Percentiles rank a stretch among this genome's conserved stretches.
Conservation (phyloP, 202 grass and related monocot genomes). For the Tripidium arundinaceum region DNA sequence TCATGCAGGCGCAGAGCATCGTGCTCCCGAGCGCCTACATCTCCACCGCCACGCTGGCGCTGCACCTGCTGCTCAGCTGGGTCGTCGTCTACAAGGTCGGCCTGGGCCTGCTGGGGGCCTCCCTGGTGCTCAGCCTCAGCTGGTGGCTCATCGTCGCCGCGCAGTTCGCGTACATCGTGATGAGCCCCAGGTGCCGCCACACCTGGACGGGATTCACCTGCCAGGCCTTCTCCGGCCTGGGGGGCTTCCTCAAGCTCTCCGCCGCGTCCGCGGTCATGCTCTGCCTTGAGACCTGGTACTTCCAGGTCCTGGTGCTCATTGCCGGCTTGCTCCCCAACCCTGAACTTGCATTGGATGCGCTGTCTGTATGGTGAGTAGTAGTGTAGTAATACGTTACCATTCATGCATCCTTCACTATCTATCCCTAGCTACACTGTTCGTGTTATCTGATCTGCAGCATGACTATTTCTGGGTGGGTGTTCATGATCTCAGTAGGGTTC, state of each 20-base stretch:
- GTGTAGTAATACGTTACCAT: no score
- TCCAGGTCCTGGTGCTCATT: constrained; percentile 52
- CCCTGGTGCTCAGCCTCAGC: neutral
- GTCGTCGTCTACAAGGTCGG: neutral
- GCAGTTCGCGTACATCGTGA: neutral
- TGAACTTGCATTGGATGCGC: neutral
- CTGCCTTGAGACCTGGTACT: constrained; percentile 67
- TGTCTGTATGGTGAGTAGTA: no score
- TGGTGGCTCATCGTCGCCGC: neutral
- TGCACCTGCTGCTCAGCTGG: neutral
- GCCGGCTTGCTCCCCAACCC: constrained; percentile 56
- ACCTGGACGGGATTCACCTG: constrained; percentile 61
- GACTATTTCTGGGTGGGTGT: constrained; percentile 75
- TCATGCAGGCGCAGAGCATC: neutral
- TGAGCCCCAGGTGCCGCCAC: neutral
- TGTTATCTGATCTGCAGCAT: constrained; percentile 35
- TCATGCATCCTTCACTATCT: no score
- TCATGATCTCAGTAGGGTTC: constrained; percentile 92
- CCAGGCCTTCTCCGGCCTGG: constrained; percentile 52
- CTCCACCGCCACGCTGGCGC: neutral
- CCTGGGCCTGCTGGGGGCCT: neutral
- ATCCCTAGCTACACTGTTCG: neutral
- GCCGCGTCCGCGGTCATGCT: constrained; percentile 41
- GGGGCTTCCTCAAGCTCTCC: constrained; percentile 58
- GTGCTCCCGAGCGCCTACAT: neutral